Conservation (phyloP, 257 asterid species). For the Capsicum rhomboideum region DNA sequence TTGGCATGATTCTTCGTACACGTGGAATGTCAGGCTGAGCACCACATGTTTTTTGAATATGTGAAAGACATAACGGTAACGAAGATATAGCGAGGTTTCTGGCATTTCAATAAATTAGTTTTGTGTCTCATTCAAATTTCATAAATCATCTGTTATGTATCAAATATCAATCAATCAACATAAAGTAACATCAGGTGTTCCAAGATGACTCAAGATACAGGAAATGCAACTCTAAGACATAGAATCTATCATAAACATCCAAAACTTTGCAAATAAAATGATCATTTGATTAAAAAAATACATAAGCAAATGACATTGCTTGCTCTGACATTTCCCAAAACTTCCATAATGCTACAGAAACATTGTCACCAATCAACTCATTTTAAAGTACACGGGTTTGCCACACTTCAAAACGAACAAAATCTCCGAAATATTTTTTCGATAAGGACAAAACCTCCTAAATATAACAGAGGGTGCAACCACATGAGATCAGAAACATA, state of each 20-base stretch:
- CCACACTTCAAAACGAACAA: background rate
- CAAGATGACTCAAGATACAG: background rate
- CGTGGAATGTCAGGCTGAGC: background rate
- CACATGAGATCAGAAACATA: background rate
- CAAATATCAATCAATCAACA: background rate
- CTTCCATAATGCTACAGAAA: background rate
- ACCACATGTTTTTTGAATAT: background rate
- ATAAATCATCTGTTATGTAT: background rate
- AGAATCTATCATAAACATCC: background rate
- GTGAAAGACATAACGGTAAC: background rate
- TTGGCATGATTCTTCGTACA: background rate
- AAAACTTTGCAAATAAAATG: background rate
- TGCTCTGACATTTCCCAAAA: background rate
- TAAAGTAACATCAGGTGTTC: background rate
- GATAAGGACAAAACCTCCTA: background rate
- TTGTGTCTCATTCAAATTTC: background rate
- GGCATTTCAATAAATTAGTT: background rate
- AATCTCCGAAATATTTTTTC: background rate
- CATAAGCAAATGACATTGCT: background rate
- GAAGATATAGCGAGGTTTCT: background rate
- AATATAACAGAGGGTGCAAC: background rate
- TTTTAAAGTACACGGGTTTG: background rate
- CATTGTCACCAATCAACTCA: background rate
- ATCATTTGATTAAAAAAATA: background rate
- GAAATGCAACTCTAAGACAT: background rate